Base-by-base conservation (phyloP, 768 basidiomycete species). In the Leccinum uliginosum region DNA sequence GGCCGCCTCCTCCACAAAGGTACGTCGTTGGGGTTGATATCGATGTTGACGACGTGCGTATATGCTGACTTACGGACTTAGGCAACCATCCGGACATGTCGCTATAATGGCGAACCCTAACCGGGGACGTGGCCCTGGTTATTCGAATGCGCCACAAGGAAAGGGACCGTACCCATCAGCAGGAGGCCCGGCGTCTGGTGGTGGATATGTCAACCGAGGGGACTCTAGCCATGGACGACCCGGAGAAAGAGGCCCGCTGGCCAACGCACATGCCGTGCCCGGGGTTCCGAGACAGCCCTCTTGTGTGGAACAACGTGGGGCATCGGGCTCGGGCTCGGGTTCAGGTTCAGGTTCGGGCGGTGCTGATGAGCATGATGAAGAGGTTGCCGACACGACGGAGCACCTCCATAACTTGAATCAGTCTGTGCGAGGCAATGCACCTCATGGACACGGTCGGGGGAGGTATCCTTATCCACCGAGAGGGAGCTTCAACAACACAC, bases 51-150 rank as follows among this genome's bases (percentile, higher is more conserved):
- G 12, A 34, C 47, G 7, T 2, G 27, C 21, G 30, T 14, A 32
- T 40, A 35, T 35, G 12, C 43, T 57, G 21, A 58, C 47, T 59
- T 43, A 21, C 15, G 17, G 19, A 55, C 19, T 15, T 35, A 69
- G 68, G 53, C 66, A 67, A 59, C 51, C 71, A 2, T 77, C 80
- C 6, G 77, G 70, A 1, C 80, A 81, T 4, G 77, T 91, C 15
- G 80, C 83, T 32, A 91, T 92, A 54, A 88, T 91, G 86, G 70
- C 81, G 14, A 92, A 93, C 64, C 91, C 91, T 0, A 85, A 87
- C 59, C 71, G 75, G 38, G 75, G 73, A 10, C 76, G 75, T 30
- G 68, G 69, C 6, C 1, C 34, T 48, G 65, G 69, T 26, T 59
- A 53, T 29, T 43, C 58, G 4, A 62, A 62, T 30, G 58, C 54